A percentile compares a stretch with the other conserved stretches of the same genome.
phyloP scores from a whole-genome alignment of 106 monocot species.

The Alisma plantagoaquatica region DNA sequence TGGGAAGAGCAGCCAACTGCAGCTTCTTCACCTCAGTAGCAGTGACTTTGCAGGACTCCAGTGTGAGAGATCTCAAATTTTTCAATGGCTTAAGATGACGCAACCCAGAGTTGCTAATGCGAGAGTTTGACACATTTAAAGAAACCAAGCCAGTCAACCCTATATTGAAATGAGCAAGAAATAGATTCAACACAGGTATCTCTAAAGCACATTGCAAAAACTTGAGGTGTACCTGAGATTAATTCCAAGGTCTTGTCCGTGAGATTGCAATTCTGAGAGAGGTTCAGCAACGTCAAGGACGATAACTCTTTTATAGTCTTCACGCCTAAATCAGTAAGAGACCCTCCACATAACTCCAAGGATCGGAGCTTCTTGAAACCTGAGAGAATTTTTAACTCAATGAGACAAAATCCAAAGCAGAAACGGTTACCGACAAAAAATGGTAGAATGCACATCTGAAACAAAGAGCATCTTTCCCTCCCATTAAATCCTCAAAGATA shows the following conservation, averaged over 20 bases:
- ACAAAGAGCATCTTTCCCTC: too few species aligned
- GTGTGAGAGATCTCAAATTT: constrained; percentile 71
- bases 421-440: too few species aligned
- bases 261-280: constrained; percentile 85
- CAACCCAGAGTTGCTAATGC: constrained; percentile 69
- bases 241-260: constrained; percentile 82
- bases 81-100: constrained; percentile 78
- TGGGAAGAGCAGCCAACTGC: constrained; percentile 76
- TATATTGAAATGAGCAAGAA: constrained; percentile 6
- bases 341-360: constrained; percentile 94
- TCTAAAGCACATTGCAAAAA: neutral
- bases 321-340: constrained; percentile 79
- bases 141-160: constrained; percentile 60
- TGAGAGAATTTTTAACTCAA: constrained; percentile 11
- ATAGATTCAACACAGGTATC: neutral
- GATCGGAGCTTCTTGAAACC: constrained; percentile 81
- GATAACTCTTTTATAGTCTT: constrained; percentile 83
- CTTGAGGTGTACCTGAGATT: constrained; percentile 55
- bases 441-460: too few species aligned
- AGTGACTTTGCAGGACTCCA: constrained; percentile 93
- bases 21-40: constrained; percentile 88
- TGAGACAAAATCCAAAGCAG: neutral
- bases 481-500: too few species aligned
- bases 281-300: constrained; percentile 66
- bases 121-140: constrained; percentile 54